Base-by-base conservation (phyloP, 106 monocot genomes). In the Dendrobium officinale region DNA sequence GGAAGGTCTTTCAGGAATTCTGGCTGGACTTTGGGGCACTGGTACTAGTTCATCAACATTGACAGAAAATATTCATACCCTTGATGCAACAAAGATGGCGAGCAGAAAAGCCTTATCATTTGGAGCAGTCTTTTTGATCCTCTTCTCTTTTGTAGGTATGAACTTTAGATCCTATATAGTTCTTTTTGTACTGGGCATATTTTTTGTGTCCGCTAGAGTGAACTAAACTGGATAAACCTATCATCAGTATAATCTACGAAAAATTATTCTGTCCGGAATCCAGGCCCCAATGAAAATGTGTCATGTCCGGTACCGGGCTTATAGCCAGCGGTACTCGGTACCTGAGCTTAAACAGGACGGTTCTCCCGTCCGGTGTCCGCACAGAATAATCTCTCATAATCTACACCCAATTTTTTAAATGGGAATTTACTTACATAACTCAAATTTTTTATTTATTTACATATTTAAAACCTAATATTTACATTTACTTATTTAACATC, bases 21-120 rank as follows among this genome's bases (percentile, higher is more conserved):
- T 99, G 75, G 99, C 95, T 79, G 99, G 99, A 75, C 81, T 99
- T 67, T 99, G 99, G 99, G 95, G 99, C 26, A 95, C 99, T 59
- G 99, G 99, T 59, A 88, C 91, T 78, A 95, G 99, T 3, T 91
- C 93, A 58, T 90, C 91, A 72, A 99, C 99, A 49, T 77, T 99
- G 64, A 99, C 99, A 18, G 95, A 99, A 86, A 99, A 99, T 81
- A 48, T 95, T 48, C 95, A 99, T 77, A 95, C 99, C 2, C 82
- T 99, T 78, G 87, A 89, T 70, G 85, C 79, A 5, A 99, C 99
- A 22, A 95, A 93, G 80, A 85, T 99, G 91, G 93, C 91, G 72
- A 88, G 91, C 81, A 89, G 95, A 51, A 91, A 82, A 78, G 95
- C 95, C 27, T 44, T 99, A 81, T 86, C 87, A 82, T 20, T 91